These are phyloP conservation scores for Hypoxylon lienhwacheense DNA, from an alignment of 495 filamentous ascomycete genomes.

Conservation along the genomic window DNA sequence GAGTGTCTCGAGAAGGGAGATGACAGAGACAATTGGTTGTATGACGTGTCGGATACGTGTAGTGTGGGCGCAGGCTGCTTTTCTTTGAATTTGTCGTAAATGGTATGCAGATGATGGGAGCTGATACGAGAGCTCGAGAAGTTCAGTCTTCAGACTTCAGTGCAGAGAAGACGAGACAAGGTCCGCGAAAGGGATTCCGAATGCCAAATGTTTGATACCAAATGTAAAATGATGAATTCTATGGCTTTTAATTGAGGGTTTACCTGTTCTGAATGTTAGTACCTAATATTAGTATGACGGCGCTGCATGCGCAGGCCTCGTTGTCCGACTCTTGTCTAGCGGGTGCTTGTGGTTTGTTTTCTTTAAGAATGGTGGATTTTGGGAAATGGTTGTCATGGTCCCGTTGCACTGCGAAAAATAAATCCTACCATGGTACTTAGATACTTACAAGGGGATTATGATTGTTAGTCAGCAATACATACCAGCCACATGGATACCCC, in stretches of 20 bases:
- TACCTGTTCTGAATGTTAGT: conserved; percentile 18
- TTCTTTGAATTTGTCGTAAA: too few relatives aligned
- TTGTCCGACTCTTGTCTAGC: conserved; percentile 18
- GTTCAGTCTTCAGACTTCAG: not conserved
- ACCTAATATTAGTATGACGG: conserved; percentile 26
- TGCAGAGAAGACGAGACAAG: not conserved
- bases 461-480: conserved; percentile 14
- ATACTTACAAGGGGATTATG: not conserved
- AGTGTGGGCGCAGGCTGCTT: not conserved
- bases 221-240: too few relatives aligned
- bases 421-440: not conserved
- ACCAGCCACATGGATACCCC: not conserved
- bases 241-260: conserved; percentile 9
- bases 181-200: not conserved
- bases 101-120: too few relatives aligned
- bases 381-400: conserved; percentile 15
- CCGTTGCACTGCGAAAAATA: conserved; percentile 21
- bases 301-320: conserved; percentile 26
- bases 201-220: too few relatives aligned
- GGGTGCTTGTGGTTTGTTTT: conserved; percentile 31
- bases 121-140: too few relatives aligned
- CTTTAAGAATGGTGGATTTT: conserved; percentile 4
- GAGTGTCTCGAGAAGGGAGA: conserved; percentile 2
- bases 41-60: conserved; percentile 13
- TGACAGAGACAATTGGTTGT: not conserved